These are phyloP conservation scores for Ascochyta pisi DNA, from an alignment of 2,329 filamentous ascomycete species.

Conservation along the genomic window DNA sequence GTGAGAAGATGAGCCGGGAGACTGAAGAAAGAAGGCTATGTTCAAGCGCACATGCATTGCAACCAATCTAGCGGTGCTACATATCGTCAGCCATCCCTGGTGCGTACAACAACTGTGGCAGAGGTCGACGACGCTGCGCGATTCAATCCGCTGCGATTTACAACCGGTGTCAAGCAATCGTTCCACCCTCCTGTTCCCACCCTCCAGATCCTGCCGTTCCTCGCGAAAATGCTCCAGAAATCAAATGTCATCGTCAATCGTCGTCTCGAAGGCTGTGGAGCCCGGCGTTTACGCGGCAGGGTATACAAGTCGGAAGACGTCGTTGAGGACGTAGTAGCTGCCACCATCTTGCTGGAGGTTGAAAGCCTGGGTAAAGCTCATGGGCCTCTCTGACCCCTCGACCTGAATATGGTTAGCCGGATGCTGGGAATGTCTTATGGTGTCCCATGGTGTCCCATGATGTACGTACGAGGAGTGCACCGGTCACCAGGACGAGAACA, in stretches of 20 bases:
- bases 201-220: conserved; percentile 12
- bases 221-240: conserved; percentile 25
- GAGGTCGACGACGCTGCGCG: conserved; percentile 4
- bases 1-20: conserved; percentile 8
- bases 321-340: conserved; percentile 86
- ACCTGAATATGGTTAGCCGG: conserved; percentile 59
- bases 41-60: conserved; percentile 17
- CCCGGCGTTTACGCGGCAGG: conserved; percentile 45
- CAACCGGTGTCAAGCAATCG: conserved; percentile 12
- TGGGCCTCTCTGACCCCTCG: conserved; percentile 82
- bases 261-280: conserved; percentile 10
- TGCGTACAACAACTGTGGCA: background rate
- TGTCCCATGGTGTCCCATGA: background rate
- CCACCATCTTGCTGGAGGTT: conserved; percentile 77
- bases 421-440: background rate
- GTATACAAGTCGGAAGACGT: conserved; percentile 91
- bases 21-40: conserved; percentile 7
- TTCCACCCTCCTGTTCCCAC: conserved; percentile 10
- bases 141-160: conserved; percentile 3
- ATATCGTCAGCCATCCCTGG: conserved; percentile 2
- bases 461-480: conserved; percentile 75
- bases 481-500: conserved; percentile 88
- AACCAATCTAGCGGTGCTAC: conserved; percentile 14
- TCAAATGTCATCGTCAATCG: conserved; percentile 16
- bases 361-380: conserved; percentile 92